These are phyloP conservation scores for Rostrohypoxylon terebratum DNA, from an alignment of 495 filamentous ascomycete genomes.

Conservation along the genomic window DNA sequence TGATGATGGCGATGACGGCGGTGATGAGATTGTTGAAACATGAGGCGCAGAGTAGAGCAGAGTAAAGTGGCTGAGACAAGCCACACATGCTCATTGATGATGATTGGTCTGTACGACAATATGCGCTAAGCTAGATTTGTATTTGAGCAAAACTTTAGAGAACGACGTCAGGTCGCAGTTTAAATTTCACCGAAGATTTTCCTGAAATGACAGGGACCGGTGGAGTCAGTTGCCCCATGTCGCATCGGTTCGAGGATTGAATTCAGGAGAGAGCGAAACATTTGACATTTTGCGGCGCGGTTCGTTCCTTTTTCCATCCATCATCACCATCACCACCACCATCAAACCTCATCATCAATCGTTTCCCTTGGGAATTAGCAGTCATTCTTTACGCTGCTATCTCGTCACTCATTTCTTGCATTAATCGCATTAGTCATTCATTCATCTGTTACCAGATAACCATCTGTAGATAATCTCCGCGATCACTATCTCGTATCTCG, in stretches of 20 bases:
- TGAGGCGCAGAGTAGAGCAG: background rate
- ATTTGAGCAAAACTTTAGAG: background rate
- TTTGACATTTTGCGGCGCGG: conserved; percentile 21
- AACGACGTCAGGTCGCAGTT: background rate
- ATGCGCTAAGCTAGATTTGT: conserved; percentile 13
- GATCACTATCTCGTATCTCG: background rate
- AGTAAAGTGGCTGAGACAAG: background rate
- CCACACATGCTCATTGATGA: background rate
- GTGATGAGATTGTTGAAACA: background rate
- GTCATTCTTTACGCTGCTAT: conserved; percentile 50
- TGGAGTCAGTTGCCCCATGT: conserved; percentile 17
- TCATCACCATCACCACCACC: conserved; percentile 37
- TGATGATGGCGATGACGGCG: too few relatives aligned
- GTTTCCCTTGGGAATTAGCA: conserved; percentile 31
- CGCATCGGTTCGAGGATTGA: conserved; percentile 30
- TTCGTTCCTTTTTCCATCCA: conserved; percentile 23
- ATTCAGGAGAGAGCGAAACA: conserved; percentile 31
- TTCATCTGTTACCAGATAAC: conserved; percentile 1
- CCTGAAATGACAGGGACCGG: conserved; percentile 41
- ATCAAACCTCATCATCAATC: conserved; percentile 22
- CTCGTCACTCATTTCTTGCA: conserved; percentile 34
- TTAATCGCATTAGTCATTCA: conserved; percentile 15
- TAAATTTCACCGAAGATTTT: conserved; percentile 34
- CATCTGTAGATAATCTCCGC: conserved; percentile 30
- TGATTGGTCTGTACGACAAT: background rate